phyloP scores from a whole-genome alignment of 2,329 filamentous ascomycete genomes.

The Bimuria novae-zelandiae region DNA sequence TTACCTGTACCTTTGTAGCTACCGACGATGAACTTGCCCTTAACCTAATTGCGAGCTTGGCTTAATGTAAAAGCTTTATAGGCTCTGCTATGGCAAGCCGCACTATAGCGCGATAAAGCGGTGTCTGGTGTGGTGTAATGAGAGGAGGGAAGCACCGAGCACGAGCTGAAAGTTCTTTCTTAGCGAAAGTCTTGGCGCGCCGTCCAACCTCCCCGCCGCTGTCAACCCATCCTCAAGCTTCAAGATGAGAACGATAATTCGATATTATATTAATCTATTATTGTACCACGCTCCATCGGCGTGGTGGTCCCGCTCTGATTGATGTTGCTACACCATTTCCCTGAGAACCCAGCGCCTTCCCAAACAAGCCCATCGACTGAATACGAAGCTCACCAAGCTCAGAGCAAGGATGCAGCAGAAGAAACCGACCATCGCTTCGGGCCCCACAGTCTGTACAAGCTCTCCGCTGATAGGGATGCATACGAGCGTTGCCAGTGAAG shows the following conservation, averaged over 20 bases:
- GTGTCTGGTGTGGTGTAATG: background rate
- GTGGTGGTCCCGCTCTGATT: too few species aligned
- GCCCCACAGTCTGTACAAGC: conserved; percentile 40
- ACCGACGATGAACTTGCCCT: background rate
- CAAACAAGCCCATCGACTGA: conserved; percentile 43
- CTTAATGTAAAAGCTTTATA: too few species aligned
- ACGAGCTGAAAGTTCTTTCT: background rate
- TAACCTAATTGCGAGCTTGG: background rate
- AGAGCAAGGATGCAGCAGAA: conserved; percentile 38
- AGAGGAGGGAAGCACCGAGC: background rate
- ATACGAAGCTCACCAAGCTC: conserved; percentile 36
- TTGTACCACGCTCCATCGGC: too few species aligned
- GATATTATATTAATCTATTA: background rate
- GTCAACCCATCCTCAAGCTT: background rate
- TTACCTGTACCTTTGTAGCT: background rate
- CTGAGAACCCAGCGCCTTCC: conserved; percentile 38
- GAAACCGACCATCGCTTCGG: conserved; percentile 41
- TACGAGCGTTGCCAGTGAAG: conserved; percentile 40
- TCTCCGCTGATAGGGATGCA: conserved; percentile 45
- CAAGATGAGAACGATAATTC: background rate
- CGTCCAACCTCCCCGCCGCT: background rate
- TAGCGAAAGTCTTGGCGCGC: conserved; percentile 7
- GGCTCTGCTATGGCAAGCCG: background rate
- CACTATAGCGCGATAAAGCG: background rate
- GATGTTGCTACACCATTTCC: conserved; percentile 20